phyloP scores from a whole-genome alignment of 352 stramenopile genomes.

The Hyaloperonospora arabidopsidis region DNA sequence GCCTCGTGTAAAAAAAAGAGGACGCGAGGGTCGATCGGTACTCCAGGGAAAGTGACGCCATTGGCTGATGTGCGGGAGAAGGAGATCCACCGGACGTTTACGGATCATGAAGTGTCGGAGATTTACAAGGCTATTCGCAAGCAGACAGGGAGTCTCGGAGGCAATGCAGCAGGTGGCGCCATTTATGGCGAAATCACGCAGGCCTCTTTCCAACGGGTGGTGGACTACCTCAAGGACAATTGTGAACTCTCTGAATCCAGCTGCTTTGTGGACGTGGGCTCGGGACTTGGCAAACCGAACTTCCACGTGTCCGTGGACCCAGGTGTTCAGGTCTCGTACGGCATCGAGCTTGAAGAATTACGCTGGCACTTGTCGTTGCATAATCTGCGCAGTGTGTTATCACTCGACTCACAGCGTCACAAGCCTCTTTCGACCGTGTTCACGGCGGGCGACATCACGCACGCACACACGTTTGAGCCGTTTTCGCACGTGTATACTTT shows the following conservation, averaged over 20 bases:
- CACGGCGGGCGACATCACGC: slow-evolving; percentile 90
- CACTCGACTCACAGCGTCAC: slow-evolving; percentile 50
- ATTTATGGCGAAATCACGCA: slow-evolving; percentile 98
- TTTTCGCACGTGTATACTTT: slow-evolving; percentile 99
- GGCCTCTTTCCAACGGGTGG: slow-evolving; percentile 93
- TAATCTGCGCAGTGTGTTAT: slow-evolving; percentile 87
- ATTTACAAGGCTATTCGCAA: slow-evolving; percentile 92
- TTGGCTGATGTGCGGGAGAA: slow-evolving; percentile 46
- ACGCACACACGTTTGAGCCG: slow-evolving; percentile 90
- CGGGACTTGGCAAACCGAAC: slow-evolving; percentile 95
- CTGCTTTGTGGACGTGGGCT: slow-evolving; percentile 96
- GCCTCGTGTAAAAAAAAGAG: slow-evolving; percentile 45
- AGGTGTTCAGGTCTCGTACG: slow-evolving; percentile 92
- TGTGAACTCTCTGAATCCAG: slow-evolving; percentile 84
- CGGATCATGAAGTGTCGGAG: slow-evolving; percentile 76
- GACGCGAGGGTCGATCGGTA: slow-evolving; percentile 50
- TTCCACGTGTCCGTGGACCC: slow-evolving; percentile 94
- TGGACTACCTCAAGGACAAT: slow-evolving; percentile 91
- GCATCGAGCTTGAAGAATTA: slow-evolving; percentile 92
- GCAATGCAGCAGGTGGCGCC: slow-evolving; percentile 90
- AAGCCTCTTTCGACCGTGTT: slow-evolving; percentile 81
- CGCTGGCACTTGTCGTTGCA: slow-evolving; percentile 92
- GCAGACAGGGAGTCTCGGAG: slow-evolving; percentile 89
- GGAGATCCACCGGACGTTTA: slow-evolving; percentile 66
- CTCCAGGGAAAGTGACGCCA: slow-evolving; percentile 64